phyloP scores from a whole-genome alignment of 768 basidiomycete species.

The Amanita pseudoporphyria region DNA sequence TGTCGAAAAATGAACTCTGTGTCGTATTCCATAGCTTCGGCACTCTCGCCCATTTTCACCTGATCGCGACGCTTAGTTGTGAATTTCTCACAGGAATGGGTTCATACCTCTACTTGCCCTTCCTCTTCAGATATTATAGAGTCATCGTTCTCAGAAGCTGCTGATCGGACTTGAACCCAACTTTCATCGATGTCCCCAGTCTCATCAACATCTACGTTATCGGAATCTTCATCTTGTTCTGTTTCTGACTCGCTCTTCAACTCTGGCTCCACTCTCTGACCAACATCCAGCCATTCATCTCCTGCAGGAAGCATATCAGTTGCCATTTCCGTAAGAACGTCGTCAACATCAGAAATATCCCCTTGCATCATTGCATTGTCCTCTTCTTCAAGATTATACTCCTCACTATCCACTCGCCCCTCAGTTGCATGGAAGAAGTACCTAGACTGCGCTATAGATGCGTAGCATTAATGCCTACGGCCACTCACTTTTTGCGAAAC shows the following conservation, averaged over 20 bases:
- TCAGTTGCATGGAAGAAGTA: slow-evolving; percentile 74
- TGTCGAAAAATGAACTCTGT: slow-evolving; percentile 72
- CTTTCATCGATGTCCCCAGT: slow-evolving; percentile 9
- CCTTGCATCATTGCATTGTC: slow-evolving; percentile 24
- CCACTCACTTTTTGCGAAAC: slow-evolving; percentile 53
- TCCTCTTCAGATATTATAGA: slow-evolving; percentile 8
- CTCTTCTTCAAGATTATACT: slow-evolving; percentile 38
- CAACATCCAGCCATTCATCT: slow-evolving; percentile 48
- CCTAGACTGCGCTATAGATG: slow-evolving; percentile 24
- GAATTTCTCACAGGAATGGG: background rate
- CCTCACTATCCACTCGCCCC: slow-evolving; percentile 35
- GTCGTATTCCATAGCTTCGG: slow-evolving; percentile 69
- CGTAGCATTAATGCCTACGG: background rate
- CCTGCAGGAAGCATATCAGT: slow-evolving; percentile 35
- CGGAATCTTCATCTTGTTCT: slow-evolving; percentile 55
- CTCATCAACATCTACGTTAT: slow-evolving; percentile 41
- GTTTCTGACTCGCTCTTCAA: slow-evolving; percentile 31
- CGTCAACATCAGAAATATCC: slow-evolving; percentile 10
- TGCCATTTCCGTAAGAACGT: slow-evolving; percentile 8
- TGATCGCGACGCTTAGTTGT: slow-evolving; percentile 14
- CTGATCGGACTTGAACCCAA: slow-evolving; percentile 5
- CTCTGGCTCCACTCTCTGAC: slow-evolving; percentile 19
- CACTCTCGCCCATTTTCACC: slow-evolving; percentile 64
- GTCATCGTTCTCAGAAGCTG: slow-evolving; percentile 15
- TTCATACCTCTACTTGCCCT: background rate